Conservation (phyloP, 495 filamentous ascomycete genomes). For the Hypoxylon fuscum region DNA sequence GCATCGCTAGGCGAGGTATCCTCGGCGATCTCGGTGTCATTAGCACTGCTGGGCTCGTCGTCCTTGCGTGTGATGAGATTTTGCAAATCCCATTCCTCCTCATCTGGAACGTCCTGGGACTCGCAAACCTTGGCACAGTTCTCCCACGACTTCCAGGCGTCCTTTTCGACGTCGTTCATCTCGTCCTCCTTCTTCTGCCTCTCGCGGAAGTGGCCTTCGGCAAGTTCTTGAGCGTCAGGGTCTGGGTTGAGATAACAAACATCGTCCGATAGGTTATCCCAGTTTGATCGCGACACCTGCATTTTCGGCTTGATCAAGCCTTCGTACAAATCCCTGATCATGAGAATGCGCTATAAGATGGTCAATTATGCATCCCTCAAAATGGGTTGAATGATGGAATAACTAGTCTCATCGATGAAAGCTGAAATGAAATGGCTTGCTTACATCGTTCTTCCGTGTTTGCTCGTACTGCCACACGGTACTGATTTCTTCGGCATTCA, state of each 20-base stretch:
- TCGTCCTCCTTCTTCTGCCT: constrained; percentile 46
- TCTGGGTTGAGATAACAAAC: constrained; percentile 49
- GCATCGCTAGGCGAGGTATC: constrained; percentile 74
- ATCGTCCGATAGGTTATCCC: constrained; percentile 57
- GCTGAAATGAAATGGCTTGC: constrained; percentile 36
- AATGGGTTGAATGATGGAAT: no score
- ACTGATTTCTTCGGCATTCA: constrained; percentile 47
- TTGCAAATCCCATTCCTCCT: constrained; percentile 34
- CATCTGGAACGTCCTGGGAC: constrained; percentile 43
- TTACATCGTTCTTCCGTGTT: constrained; percentile 48
- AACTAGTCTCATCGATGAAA: no score
- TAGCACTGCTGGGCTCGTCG: constrained; percentile 27
- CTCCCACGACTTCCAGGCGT: constrained; percentile 49
- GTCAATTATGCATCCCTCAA: constrained; percentile 24
- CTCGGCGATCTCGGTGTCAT: constrained; percentile 59
- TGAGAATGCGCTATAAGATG: constrained; percentile 41
- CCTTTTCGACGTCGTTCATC: constrained; percentile 49
- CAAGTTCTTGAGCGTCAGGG: constrained; percentile 34
- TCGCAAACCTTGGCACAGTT: constrained; percentile 54
- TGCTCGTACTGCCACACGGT: constrained; percentile 49
- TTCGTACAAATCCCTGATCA: constrained; percentile 54
- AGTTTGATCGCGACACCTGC: constrained; percentile 48
- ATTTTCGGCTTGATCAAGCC: constrained; percentile 49
- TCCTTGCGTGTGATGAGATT: constrained; percentile 15
- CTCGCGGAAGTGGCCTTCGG: constrained; percentile 24